These are phyloP conservation scores for Monascus purpureus DNA, from an alignment of 495 filamentous ascomycete genomes.

Conservation along the genomic window DNA sequence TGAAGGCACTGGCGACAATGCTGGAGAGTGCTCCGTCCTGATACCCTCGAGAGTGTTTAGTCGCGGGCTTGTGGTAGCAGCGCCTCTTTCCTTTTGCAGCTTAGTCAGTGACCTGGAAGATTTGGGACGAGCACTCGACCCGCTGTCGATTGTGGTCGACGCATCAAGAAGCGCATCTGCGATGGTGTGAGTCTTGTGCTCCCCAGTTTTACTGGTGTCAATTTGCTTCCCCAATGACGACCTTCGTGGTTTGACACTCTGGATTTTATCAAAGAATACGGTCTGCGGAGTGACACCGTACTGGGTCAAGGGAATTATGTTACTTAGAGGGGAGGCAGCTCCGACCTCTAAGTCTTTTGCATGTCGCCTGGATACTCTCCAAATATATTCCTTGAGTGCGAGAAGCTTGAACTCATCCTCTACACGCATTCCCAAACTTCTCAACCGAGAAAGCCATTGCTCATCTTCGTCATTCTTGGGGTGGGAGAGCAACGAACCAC, in stretches of 20 bases:
- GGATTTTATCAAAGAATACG: conserved; percentile 75
- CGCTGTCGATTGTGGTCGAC: conserved; percentile 71
- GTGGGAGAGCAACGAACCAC: conserved; percentile 22
- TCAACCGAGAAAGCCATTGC: conserved; percentile 73
- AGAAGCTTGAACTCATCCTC: conserved; percentile 90
- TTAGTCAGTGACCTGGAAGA: conserved; percentile 31
- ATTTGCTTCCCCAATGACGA: conserved; percentile 14
- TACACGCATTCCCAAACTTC: conserved; percentile 63
- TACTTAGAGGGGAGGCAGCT: conserved; percentile 40
- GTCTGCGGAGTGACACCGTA: conserved; percentile 69
- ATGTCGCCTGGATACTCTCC: conserved; percentile 64
- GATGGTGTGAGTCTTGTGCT: conserved; percentile 55
- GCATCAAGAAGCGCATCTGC: conserved; percentile 86
- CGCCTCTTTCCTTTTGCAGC: conserved; percentile 32
- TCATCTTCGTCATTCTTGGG: conserved; percentile 88
- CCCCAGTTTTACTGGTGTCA: conserved; percentile 13
- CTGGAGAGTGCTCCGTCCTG: conserved; percentile 15
- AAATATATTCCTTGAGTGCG: conserved; percentile 79
- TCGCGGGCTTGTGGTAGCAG: conserved; percentile 5
- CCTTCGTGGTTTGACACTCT: conserved; percentile 31
- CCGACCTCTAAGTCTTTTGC: conserved; percentile 30
- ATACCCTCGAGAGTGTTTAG: conserved; percentile 11
- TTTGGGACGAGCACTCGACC: conserved; percentile 41
- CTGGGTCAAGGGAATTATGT: conserved; percentile 53
- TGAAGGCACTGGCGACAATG: conserved; percentile 23